A percentile compares a stretch with the other conserved stretches of the same genome.
phyloP scores from a whole-genome alignment of 345 rosid genomes.

The Ailanthus altissimus region DNA sequence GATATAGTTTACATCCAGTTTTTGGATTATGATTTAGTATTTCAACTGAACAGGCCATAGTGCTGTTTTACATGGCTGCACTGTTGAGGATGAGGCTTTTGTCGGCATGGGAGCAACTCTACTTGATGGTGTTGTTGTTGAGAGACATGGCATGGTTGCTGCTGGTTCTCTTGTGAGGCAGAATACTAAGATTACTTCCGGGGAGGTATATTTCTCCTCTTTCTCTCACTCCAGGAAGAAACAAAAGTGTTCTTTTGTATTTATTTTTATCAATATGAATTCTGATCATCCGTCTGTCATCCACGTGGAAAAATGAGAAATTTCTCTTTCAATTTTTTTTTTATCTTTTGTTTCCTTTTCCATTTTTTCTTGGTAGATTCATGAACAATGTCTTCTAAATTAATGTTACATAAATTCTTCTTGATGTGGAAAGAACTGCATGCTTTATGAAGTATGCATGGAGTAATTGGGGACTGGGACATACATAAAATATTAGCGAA shows the following conservation, averaged over 20 bases:
- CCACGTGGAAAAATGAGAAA: background rate
- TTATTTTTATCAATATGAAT: background rate
- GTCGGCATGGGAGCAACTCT: conserved; percentile 94
- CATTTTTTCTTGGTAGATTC: background rate
- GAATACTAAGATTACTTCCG: conserved; percentile 78
- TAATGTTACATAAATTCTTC: background rate
- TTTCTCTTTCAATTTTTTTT: background rate
- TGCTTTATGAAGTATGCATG: background rate
- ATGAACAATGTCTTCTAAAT: background rate
- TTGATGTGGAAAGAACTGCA: background rate
- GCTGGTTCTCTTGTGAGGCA: conserved; percentile 98
- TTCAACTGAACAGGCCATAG: conserved; percentile 71
- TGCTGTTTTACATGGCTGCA: conserved; percentile 96
- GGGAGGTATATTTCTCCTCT: conserved; percentile 61
- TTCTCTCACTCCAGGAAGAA: background rate
- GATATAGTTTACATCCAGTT: background rate
- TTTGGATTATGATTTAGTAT: conserved; percentile 23
- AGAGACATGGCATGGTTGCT: conserved; percentile 89
- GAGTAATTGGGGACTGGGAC: background rate
- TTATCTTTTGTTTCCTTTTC: background rate
- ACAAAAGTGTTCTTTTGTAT: background rate
- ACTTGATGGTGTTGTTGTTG: conserved; percentile 88
- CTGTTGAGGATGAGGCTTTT: conserved; percentile 86
- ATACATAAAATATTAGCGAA: background rate
- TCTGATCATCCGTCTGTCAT: background rate